Evolutionary conservation across 805 yeast species (phyloP).

Genomic region (Alloascoidea hylecoeti): DNA sequence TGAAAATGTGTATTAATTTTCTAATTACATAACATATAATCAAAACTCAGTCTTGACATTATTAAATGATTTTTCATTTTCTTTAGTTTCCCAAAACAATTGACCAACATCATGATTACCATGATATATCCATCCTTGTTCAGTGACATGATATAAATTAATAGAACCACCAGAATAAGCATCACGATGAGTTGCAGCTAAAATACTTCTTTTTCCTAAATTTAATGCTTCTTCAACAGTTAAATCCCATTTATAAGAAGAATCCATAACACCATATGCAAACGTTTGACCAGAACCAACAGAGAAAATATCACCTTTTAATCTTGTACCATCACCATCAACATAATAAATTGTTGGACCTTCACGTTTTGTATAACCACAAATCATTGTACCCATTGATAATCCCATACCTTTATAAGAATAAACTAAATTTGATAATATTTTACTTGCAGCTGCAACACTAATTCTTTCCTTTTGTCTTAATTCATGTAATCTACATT

Average conservation of each 20-base stretch:
- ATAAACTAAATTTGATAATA: conserved; percentile 79
- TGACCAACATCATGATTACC: conserved; percentile 92
- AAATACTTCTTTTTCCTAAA: conserved; percentile 86
- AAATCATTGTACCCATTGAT: conserved; percentile 98
- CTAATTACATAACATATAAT: too few relatives aligned
- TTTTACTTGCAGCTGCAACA: conserved; percentile 94
- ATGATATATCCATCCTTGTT: conserved; percentile 88
- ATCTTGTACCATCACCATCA: conserved; percentile 92
- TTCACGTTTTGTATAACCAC: conserved; percentile 91
- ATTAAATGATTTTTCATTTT: conserved; percentile 77
- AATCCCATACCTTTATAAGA: conserved; percentile 96
- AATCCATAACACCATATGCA: conserved; percentile 95
- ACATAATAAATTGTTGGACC: conserved; percentile 94
- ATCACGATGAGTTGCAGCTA: conserved; percentile 98
- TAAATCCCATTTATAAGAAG: conserved; percentile 85
- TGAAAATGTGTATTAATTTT: too few relatives aligned
- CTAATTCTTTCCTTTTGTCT: conserved; percentile 90
- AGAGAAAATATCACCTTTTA: conserved; percentile 89
- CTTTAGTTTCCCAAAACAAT: conserved; percentile 84
- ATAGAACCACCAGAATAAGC: conserved; percentile 97
- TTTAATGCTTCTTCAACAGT: conserved; percentile 87
- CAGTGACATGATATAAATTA: conserved; percentile 86
- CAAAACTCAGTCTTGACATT: conserved; percentile 29
- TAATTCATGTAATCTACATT: conserved; percentile 88
- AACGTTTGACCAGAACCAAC: conserved; percentile 99